Percentiles rank a stretch among this genome's conserved stretches.
phyloP scores from a whole-genome alignment of 116 monocot species.

The Phalaenopsis hybrid region DNA sequence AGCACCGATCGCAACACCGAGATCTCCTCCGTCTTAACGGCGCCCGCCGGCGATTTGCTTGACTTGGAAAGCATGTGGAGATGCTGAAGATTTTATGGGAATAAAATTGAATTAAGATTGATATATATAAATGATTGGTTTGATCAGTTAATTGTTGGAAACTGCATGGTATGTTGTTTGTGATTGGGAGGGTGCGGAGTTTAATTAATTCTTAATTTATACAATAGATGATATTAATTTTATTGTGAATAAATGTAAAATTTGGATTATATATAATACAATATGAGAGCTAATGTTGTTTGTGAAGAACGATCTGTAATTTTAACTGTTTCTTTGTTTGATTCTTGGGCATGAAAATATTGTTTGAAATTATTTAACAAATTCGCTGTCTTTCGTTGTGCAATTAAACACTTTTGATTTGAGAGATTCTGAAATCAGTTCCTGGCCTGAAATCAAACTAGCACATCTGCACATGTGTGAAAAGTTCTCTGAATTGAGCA shows the following conservation, averaged over 20 bases:
- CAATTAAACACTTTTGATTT: not conserved
- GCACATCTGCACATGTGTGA: not conserved
- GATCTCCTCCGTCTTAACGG: conserved; percentile 47
- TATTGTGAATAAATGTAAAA: conserved; percentile 7
- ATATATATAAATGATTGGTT: no score
- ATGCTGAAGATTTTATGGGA: conserved; percentile 13
- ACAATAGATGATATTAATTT: not conserved
- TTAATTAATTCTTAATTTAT: no score
- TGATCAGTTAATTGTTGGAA: no score
- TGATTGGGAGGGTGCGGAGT: not conserved
- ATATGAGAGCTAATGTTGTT: not conserved
- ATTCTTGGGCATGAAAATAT: not conserved
- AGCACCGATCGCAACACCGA: conserved; percentile 56
- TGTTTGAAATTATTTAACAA: not conserved
- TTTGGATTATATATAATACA: not conserved
- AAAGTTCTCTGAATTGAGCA: not conserved
- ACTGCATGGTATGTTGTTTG: not conserved
- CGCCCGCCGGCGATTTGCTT: not conserved
- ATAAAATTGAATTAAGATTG: not conserved
- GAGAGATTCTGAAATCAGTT: not conserved
- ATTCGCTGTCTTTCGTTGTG: not conserved
- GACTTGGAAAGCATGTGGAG: conserved; percentile 32
- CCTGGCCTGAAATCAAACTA: not conserved
- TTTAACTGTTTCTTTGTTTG: not conserved
- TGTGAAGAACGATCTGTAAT: not conserved